Percentiles rank a stretch among this genome's conserved stretches.
These are phyloP conservation scores for Ceratocystis smalleyi DNA, from an alignment of 2,329 filamentous ascomycete genomes.

Conservation along the genomic window DNA sequence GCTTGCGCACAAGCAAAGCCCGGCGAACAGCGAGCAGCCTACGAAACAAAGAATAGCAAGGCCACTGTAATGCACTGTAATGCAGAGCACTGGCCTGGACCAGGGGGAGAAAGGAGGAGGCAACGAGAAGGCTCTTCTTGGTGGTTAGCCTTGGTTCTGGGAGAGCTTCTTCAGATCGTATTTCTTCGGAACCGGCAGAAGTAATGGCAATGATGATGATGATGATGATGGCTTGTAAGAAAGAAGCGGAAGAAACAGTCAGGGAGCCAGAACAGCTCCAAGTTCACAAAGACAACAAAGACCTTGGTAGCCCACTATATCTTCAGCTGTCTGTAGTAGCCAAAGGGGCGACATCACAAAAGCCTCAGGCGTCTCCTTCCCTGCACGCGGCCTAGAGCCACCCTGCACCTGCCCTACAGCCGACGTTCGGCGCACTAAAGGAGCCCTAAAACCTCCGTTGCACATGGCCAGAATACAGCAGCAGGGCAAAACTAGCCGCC, in stretches of 20 bases:
- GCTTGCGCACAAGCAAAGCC: neutral
- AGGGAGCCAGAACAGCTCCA: too few relatives aligned
- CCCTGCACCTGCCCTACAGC: neutral
- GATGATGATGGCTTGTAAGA: neutral
- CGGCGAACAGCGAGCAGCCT: neutral
- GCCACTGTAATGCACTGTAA: conserved; percentile 2
- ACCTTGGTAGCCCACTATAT: neutral
- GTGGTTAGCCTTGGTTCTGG: neutral
- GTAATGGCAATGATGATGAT: neutral
- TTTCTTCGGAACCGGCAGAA: neutral
- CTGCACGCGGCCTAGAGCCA: neutral
- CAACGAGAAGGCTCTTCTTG: neutral
- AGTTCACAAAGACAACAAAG: neutral
- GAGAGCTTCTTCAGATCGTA: neutral
- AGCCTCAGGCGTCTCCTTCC: neutral
- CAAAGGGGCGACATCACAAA: neutral
- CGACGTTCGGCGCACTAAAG: neutral
- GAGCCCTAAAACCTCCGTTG: neutral
- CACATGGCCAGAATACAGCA: neutral
- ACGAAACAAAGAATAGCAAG: neutral
- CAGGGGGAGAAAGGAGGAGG: neutral
- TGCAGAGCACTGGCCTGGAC: conserved; percentile 5
- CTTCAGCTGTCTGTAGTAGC: neutral
- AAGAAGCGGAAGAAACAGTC: neutral
- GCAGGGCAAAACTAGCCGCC: neutral